Evolutionary conservation across 2,329 filamentous ascomycete species (phyloP), one percentile per base, ranked within the genome.

Genomic region (Anthostomella pinea): DNA sequence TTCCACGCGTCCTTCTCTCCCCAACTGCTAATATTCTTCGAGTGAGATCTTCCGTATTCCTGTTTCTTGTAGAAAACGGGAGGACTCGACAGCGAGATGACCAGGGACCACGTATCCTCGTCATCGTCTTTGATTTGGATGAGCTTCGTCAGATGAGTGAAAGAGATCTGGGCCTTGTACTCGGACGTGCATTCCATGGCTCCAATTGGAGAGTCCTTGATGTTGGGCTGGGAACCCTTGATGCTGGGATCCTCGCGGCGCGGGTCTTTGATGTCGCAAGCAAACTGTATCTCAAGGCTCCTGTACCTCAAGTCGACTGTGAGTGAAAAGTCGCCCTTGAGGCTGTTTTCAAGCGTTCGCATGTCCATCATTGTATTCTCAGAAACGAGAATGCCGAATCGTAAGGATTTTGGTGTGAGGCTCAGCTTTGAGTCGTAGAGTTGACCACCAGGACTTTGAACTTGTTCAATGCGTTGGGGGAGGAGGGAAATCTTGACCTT

Each of bases 311-410:
- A 52, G 35, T 73, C 63, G 2, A 71, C 49, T 8, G 59, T 53
- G 11, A 75, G 52, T 4, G 48, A 49, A 22, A 68, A 52, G 1
- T 56, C 39, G 11, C 46, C 33, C 14, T 39, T 28, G 6, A 23
- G 29, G 9, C 29, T 39, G 27, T 42, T 41, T 2, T 48, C 30
- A 6, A 67, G 48, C 3, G 66, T 71, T 34, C 72, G 73, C 70
- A 86, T 76, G 7, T 69, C 59, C 55, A 81, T 74, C 70, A 89
- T 79, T 0, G 67, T 65, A 3, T 62, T 64, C 4, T 75, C 69
- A 8, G 37, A 29, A 5, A 38, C 31, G 17, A 57, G 40, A 3
- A 57, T 28, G 4, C 55, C 55, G 8, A 58, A 58, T 33, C 56
- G 41, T 21, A 57, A 14, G 2, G 18, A 7, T 7, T 13, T 5